Evolutionary conservation across 768 basidiomycete species (phyloP).

Genomic region (Agrocybe pediades): DNA sequence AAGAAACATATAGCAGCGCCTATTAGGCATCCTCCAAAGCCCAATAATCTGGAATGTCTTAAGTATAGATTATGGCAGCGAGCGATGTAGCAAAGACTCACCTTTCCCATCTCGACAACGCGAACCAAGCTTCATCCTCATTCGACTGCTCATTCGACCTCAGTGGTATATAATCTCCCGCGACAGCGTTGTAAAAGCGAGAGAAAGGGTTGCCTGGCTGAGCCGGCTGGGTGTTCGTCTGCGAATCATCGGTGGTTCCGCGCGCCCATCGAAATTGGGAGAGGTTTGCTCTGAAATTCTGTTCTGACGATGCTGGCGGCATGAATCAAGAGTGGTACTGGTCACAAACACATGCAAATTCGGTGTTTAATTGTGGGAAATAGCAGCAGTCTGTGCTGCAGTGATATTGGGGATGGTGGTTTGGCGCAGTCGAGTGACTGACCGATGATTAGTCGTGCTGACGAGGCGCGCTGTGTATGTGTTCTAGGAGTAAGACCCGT

Average conservation of each 20-base stretch:
- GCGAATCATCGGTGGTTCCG: slow-evolving; percentile 71
- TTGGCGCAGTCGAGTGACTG: no score
- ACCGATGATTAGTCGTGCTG: no score
- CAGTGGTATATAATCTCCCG: slow-evolving; percentile 87
- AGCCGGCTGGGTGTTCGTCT: slow-evolving; percentile 36
- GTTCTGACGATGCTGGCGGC: slow-evolving; percentile 47
- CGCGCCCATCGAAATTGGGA: slow-evolving; percentile 88
- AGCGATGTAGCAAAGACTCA: slow-evolving; percentile 26
- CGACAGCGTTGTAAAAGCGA: slow-evolving; percentile 84
- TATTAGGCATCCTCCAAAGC: slow-evolving; percentile 85
- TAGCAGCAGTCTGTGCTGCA: background rate
- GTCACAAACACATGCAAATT: slow-evolving; percentile 18
- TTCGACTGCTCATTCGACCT: slow-evolving; percentile 80
- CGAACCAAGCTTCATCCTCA: slow-evolving; percentile 96
- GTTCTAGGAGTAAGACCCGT: no score
- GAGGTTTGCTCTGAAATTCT: slow-evolving; percentile 71
- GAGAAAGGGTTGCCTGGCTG: slow-evolving; percentile 70
- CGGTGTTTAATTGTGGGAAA: background rate
- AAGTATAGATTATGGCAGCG: background rate
- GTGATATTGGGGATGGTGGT: no score
- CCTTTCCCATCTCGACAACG: slow-evolving; percentile 93
- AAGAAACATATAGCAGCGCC: slow-evolving; percentile 95
- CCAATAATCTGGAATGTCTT: slow-evolving; percentile 63
- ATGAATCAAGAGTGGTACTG: slow-evolving; percentile 16
- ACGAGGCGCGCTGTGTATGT: no score